Conservation (phyloP, 345 rosid species). For the Citrus inodora region DNA sequence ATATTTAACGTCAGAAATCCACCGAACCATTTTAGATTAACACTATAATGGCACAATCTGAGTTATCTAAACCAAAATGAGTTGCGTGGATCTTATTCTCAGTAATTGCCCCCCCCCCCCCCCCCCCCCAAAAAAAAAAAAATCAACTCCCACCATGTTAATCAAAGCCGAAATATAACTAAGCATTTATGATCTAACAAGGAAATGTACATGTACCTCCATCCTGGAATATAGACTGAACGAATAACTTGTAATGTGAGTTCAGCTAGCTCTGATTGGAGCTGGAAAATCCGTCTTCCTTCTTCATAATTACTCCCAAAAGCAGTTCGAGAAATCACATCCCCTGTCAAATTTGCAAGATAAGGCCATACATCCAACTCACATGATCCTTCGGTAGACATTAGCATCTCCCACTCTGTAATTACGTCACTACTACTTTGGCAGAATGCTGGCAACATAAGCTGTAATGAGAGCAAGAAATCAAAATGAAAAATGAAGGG, state of each 20-base stretch:
- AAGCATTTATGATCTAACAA: too few relatives aligned
- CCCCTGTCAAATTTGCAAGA: constrained; percentile 28
- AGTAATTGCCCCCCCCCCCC: too few relatives aligned
- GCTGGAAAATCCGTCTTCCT: constrained; percentile 34
- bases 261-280: constrained; percentile 24
- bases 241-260: constrained; percentile 11
- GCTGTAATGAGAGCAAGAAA: neutral
- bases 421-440: constrained; percentile 26
- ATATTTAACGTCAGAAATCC: too few relatives aligned
- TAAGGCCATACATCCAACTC: constrained; percentile 24
- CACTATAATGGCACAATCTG: too few relatives aligned
- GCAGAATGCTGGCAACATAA: constrained; percentile 22
- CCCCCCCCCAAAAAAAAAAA: too few relatives aligned
- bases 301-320: constrained; percentile 41
- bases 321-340: constrained; percentile 44
- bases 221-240: constrained; percentile 30
- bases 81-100: too few relatives aligned
- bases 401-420: constrained; percentile 24
- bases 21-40: too few relatives aligned
- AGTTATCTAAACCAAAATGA: too few relatives aligned
- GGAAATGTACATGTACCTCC: constrained; percentile 11
- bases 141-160: too few relatives aligned
- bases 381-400: constrained; percentile 13
- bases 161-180: too few relatives aligned
- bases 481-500: neutral